Evolutionary conservation across 2,329 filamentous ascomycete genomes (phyloP), one percentile per base, ranked within the genome.

Genomic region (Juglanconis oblonga): DNA sequence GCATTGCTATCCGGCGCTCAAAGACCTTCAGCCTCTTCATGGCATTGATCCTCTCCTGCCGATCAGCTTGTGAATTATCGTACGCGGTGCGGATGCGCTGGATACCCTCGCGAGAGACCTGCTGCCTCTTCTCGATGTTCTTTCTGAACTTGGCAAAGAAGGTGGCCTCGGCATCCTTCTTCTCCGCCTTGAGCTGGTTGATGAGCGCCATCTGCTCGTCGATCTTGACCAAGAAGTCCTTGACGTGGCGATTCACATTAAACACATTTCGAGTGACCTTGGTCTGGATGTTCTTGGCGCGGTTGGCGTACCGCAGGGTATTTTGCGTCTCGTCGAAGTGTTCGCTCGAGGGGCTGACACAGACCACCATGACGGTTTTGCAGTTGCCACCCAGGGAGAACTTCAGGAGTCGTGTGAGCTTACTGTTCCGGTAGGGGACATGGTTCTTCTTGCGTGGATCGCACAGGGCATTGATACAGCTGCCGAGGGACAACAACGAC

Each of bases 331-430:
- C 95, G 73, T 99, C 95, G 68, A 95, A 99, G 75, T 99, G 95
- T 5, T 91, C 90, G 70, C 95, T 98, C 1, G 92, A 97, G 1
- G 95, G 95, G 67, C 93, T 97, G 57, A 99, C 91, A 70, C 95
- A 99, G 32, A 99, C 95, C 73, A 99, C 98, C 95, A 99, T 99
- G 72, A 99, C 95, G 0, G 95, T 99, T 76, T 93, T 96, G 82
- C 95, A 99, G 74, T 99, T 99, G 3, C 95, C 95, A 35, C 95
- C 95, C 0, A 99, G 85, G 0, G 94, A 97, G 76, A 99, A 99
- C 70, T 99, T 99, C 57, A 99, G 84, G 4, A 99, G 81, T 56
- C 95, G 88, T 0, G 95, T 99, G 57, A 99, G 87, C 71, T 98
- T 99, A 65, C 94, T 98, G 77, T 99, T 98, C 68, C 95, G 87